Conservation (phyloP, 768 basidiomycete genomes). For the Leccinellum luteum region DNA sequence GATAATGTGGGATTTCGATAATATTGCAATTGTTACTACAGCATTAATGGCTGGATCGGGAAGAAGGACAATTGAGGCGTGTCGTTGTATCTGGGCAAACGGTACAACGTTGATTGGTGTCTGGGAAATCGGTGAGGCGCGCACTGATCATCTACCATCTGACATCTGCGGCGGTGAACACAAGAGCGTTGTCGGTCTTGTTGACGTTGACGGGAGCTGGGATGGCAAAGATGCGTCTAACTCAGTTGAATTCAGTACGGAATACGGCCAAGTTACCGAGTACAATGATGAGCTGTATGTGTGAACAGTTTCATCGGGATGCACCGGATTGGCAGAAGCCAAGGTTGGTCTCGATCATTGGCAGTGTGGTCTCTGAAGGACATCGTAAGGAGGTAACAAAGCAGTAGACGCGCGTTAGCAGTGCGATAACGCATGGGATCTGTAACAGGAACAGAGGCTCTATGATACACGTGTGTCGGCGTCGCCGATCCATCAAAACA, state of each 20-base stretch:
- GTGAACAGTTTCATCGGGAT: slow-evolving; percentile 14
- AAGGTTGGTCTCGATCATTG: slow-evolving; percentile 15
- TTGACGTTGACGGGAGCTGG: slow-evolving; percentile 11
- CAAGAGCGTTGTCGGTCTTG: background rate
- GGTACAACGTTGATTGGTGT: background rate
- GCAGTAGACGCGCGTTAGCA: background rate
- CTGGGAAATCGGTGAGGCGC: background rate
- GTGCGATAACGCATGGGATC: background rate
- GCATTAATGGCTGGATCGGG: slow-evolving; percentile 16
- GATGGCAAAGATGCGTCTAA: background rate
- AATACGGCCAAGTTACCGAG: slow-evolving; percentile 8
- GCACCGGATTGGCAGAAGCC: slow-evolving; percentile 9
- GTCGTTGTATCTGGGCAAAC: background rate
- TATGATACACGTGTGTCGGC: background rate
- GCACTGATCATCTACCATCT: background rate
- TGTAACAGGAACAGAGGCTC: slow-evolving; percentile 10
- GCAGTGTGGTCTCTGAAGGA: slow-evolving; percentile 7
- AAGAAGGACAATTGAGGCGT: background rate
- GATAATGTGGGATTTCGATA: slow-evolving; percentile 8
- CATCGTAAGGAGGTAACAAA: background rate
- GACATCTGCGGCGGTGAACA: background rate
- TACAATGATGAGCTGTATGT: background rate
- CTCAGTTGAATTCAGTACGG: slow-evolving; percentile 1
- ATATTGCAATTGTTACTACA: slow-evolving; percentile 7
- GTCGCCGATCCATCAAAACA: slow-evolving; percentile 15